These are phyloP conservation scores for Carallia brachiata DNA, from an alignment of 345 rosid species.

Conservation along the genomic window DNA sequence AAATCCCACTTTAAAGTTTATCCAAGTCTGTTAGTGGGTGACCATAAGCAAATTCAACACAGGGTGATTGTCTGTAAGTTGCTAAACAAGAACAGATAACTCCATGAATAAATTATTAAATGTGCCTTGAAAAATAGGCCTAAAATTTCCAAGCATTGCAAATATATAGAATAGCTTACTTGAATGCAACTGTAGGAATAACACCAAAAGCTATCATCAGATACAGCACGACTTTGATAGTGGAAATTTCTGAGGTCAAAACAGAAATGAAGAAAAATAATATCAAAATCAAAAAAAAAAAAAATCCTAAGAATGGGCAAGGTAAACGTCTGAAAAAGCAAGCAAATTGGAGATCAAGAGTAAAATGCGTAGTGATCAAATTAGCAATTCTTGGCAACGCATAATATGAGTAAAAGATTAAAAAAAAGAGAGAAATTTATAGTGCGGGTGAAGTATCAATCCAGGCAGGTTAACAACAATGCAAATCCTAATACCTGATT, in stretches of 20 bases:
- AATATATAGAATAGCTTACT: conserved; percentile 52
- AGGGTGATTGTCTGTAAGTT: background rate
- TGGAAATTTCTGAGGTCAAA: conserved; percentile 53
- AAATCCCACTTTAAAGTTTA: background rate
- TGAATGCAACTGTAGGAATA: conserved; percentile 74
- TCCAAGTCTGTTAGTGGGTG: background rate
- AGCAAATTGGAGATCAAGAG: too few species aligned
- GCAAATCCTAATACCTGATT: too few species aligned
- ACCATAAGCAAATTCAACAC: background rate
- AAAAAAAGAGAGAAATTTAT: background rate
- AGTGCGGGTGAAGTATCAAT: background rate
- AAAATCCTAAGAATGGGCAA: background rate
- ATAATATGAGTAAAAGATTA: background rate
- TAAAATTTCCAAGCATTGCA: conserved; percentile 1
- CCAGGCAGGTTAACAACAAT: too few species aligned
- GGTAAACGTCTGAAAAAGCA: background rate
- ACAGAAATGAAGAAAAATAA: background rate
- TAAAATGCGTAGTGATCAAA: too few species aligned
- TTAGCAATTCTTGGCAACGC: too few species aligned
- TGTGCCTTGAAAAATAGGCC: too few species aligned
- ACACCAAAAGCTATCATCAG: conserved; percentile 68
- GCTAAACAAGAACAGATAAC: background rate
- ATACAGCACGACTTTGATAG: conserved; percentile 53
- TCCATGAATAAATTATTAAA: too few species aligned
- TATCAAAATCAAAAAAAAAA: background rate